Conservation (phyloP, 352 stramenopile genomes). For the Halophytophthora polymorphica region DNA sequence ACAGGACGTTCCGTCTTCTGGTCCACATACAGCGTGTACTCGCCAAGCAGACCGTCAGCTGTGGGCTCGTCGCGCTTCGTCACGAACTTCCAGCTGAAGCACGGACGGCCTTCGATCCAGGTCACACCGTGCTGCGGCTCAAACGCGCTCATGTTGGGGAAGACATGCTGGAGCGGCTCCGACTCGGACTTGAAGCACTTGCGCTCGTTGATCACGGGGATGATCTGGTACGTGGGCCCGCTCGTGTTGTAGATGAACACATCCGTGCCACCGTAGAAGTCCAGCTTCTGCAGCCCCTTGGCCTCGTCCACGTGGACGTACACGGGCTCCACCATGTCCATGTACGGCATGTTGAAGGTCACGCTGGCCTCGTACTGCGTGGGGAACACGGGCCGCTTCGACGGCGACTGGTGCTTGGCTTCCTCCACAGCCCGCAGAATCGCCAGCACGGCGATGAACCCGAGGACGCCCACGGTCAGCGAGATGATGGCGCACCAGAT, state of each 20-base stretch:
- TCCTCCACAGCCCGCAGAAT: constrained; percentile 83
- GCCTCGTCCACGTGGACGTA: constrained; percentile 80
- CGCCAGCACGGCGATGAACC: constrained; percentile 78
- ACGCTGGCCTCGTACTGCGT: constrained; percentile 86
- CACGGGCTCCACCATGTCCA: constrained; percentile 83
- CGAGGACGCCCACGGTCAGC: constrained; percentile 67
- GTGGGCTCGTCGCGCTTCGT: constrained; percentile 55
- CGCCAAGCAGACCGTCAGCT: constrained; percentile 61
- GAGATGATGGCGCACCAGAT: constrained; percentile 85
- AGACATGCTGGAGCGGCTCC: constrained; percentile 74
- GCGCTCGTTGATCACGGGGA: constrained; percentile 71
- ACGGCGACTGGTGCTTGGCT: constrained; percentile 66
- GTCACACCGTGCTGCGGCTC: constrained; percentile 81
- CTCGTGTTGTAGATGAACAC: constrained; percentile 86
- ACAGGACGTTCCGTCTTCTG: constrained; percentile 70
- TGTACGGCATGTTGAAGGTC: constrained; percentile 88
- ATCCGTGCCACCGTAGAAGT: constrained; percentile 87
- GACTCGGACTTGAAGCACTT: constrained; percentile 67
- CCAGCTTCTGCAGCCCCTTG: constrained; percentile 78
- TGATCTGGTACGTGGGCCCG: constrained; percentile 77
- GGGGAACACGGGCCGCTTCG: constrained; percentile 67
- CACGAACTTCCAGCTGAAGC: constrained; percentile 81
- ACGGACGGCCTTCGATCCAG: constrained; percentile 65
- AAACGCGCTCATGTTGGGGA: constrained; percentile 82
- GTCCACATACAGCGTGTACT: constrained; percentile 88